Evolutionary conservation across 2,329 filamentous ascomycete genomes (phyloP), one percentile per base, ranked within the genome.

Genomic region (Diaporthe sp.): DNA sequence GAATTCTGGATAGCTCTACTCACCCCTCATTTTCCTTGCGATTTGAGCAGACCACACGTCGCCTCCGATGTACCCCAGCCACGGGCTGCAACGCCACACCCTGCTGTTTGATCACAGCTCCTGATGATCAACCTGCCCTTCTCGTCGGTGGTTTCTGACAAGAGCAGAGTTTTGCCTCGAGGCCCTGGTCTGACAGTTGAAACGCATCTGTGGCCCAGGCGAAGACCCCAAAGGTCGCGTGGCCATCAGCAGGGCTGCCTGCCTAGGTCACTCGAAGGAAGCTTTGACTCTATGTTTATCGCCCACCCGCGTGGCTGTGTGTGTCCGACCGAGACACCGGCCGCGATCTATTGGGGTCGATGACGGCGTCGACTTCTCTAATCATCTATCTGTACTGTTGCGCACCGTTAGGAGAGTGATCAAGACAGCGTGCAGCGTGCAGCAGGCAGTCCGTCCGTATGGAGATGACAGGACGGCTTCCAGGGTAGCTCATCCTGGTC

Each of bases 271-370:
- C 58, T 44, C 25, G 58, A 73, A 73, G 71, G 71, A 73, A 49
- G 68, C 71, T 65, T 73, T 73, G 71, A 55, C 58, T 65, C 71
- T 73, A 73, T 72, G 57, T 73, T 73, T 73, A 55, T 73, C 71
- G 46, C 46, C 58, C 13, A 34, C 58, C 15, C 9, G 28, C 44
- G 71, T 65, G 71, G 71, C 71, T 73, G 60, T 34, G 61, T 22
- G 58, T n/a, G 58, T 73, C 58, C 34, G 46, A 55, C 46, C 71
- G 61, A 46, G 46, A 55, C 25, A 28, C 71, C 71, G 46, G 19
- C 71, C 46, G 17, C 46, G 10, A 46, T 34, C 46, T 61, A 28
- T 68, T 15, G 46, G 57, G 49, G 25, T 31, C 57, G 65, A 28
- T 42, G 42, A 44, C 37, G 58, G n/a, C 7, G 49, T 53, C 34